A percentile compares a stretch with the other conserved stretches of the same genome.
phyloP scores from a whole-genome alignment of 1,139 yeast species.

The Nadsonia starkeyi-henricii region DNA sequence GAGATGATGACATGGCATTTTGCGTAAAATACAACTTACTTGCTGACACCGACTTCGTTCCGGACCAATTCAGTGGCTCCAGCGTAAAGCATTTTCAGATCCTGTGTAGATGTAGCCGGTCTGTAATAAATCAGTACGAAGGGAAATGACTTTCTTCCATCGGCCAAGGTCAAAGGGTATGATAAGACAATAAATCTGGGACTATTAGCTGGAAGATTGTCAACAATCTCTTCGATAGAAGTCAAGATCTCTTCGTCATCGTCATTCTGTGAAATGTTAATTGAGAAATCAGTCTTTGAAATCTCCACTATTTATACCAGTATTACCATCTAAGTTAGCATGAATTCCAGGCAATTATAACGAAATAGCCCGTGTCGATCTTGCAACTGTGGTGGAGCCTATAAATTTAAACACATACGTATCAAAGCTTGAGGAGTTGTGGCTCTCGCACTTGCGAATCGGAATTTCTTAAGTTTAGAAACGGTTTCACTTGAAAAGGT shows the following conservation, averaged over 20 bases:
- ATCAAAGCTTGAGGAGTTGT: slow-evolving; percentile 50
- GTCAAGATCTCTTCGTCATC: slow-evolving; percentile 11
- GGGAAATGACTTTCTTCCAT: slow-evolving; percentile 65
- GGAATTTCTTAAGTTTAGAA: slow-evolving; percentile 49
- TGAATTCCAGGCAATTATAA: no score
- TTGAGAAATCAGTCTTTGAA: slow-evolving; percentile 12
- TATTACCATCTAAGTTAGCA: no score
- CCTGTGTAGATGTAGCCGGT: slow-evolving; percentile 73
- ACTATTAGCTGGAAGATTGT: slow-evolving; percentile 67
- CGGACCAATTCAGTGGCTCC: slow-evolving; percentile 75
- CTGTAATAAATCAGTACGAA: slow-evolving; percentile 71
- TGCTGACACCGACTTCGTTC: slow-evolving; percentile 62
- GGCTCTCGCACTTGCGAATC: slow-evolving; percentile 58
- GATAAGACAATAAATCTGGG: slow-evolving; percentile 69
- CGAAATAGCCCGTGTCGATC: no score
- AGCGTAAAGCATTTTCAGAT: slow-evolving; percentile 73
- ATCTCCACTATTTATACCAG: slow-evolving; percentile 11
- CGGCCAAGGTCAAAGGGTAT: slow-evolving; percentile 55
- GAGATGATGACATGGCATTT: neutral
- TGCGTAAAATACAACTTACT: slow-evolving; percentile 26
- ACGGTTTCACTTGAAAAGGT: slow-evolving; percentile 53
- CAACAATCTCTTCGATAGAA: slow-evolving; percentile 43
- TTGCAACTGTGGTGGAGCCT: no score
- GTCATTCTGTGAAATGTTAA: slow-evolving; percentile 14
- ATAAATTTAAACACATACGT: slow-evolving; percentile 26